Base-by-base conservation (phyloP, 345 rosid genomes). In the Citrus unshiu region DNA sequence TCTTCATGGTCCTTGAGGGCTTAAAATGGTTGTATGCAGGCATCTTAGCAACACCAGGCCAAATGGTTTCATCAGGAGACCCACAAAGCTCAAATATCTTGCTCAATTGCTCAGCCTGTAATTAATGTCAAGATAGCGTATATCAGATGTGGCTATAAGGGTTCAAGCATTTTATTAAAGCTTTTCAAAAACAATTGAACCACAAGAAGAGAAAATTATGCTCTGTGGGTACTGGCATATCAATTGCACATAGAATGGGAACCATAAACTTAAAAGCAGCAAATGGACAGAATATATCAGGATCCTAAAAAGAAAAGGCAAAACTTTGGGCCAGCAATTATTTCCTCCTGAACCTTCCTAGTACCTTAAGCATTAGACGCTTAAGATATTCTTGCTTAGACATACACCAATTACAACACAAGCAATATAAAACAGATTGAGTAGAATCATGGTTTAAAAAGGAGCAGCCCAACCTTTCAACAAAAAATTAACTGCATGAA, bases 21-120 rank as follows among this genome's bases (percentile, higher is more conserved):
- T 89, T 89, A 77, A 86, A 83, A 79, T 85, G 88, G 74, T 81
- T 83, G 80, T 89, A 89, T 86, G 88, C 88, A 34, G 92, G 92
- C 81, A 83, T 83, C 84, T 89, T 88, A 29, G 91, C 79, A 83
- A 88, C 91, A 35, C 92, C 92, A 51, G 94, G 91, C 94, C 94
- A 91, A 67, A 78, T 87, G 81, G 77, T 77, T 77, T 91, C 94
- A 81, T 91, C 94, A 10, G 94, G 92, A 56, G 92, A 85, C 49
- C 94, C 94, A 73, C 94, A 91, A 54, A 91, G 88, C 69, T 91
- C 94, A 76, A 86, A 91, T 72, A 91, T 91, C 81, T 91, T 91
- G 82, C 60, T 89, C 79, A 91, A 70, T 85, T 89, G 94, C 79
- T 91, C 92, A 60, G 73, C 84, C 94, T 89, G 76, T 66, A 84